Base-by-base conservation (phyloP, 1,284 basidiomycete species). In the Volvariella surrecta region DNA sequence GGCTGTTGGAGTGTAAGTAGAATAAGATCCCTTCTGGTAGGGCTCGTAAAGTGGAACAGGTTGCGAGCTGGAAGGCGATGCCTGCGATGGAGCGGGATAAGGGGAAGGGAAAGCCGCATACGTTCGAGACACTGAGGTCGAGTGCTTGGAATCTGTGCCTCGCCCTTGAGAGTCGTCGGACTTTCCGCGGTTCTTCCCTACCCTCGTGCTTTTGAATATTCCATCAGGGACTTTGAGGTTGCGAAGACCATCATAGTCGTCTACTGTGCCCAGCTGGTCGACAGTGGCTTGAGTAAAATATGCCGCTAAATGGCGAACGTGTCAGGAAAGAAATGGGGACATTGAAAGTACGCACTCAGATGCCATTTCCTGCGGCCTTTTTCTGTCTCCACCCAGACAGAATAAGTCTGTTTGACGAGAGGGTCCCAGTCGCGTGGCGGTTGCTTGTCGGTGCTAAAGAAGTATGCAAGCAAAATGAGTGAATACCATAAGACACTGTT, bases 341-440 rank as follows among this genome's bases (percentile, higher is more conserved):
- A 31, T 17, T 32, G 32, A 35, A 24, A 10, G 18, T 21, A 56
- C 63, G 53, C 55, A 87, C 83, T 87, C 39, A 87, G 66, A 60
- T 87, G 84, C 84, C 83, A 87, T 62, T 87, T 87, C 38, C 79
- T 71, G 39, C 70, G 72, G 39, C 78, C 80, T 47, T 71, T 74
- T 15, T 69, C 69, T 2, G 75, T 79, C 35, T 74, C 70, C 15
- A 79, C 74, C 71, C 71, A 83, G 31, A 82, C 84, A 1, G 82
- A 85, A 54, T 86, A 87, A 1, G 83, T 86, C 55, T 86, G 83
- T 58, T 87, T 87, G 48, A 87, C 79, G 32, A 84, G 66, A 4
- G 75, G 76, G 52, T 86, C 80, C 74, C 80, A 83, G 47, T 77
- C 76, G 42, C 74, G 70, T 31, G 68, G 71, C n/a, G 75, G 73